Base-by-base conservation (phyloP, 2,329 filamentous ascomycete genomes). In the Neonectria magnoliae region DNA sequence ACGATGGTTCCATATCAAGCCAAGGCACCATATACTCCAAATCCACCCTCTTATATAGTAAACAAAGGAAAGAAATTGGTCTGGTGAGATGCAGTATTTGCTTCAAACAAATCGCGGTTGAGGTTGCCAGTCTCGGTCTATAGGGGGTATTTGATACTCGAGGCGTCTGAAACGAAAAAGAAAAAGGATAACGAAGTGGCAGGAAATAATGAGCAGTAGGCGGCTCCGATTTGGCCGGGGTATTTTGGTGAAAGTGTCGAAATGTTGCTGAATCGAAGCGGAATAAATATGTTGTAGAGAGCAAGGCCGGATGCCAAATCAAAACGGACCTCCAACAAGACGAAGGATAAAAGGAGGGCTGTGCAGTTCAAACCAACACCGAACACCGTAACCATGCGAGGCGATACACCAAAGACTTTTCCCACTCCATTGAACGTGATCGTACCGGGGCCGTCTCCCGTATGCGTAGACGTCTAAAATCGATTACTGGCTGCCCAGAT, bases 401-500 rank as follows among this genome's bases (percentile, higher is more conserved):
- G 65, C 58, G 59, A 70, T 70, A 68, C 47, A 60, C 57, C 62
- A 73, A 73, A 55, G 71, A 74, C 66, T 71, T 71, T 75, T 69
- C 58, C 62, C 68, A 63, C 64, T 60, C 71, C 67, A 70, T 64
- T 71, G 63, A 69, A 71, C 66, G 64, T 74, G 65, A 71, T 71
- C 66, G 62, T 73, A 66, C 56, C 55, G 55, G 55, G 62, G 3
- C 52, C 51, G 57, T 67, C 47, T 36, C 42, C 50, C 56, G 38
- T 50, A 58, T 63, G 54, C 68, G 60, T 65, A 64, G 20, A 57
- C 60, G 36, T 57, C 79, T 81, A 90, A 73, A 90, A 87, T 70
- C 87, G 84, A 77, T 85, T 90, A 68, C 91, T 88, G 33, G 90
- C 88, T 57, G 91, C 90, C 83, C 92, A 91, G 70, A 94, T 94